Base-by-base conservation (phyloP, 352 stramenopile species). In the Phytophthora cryptogea region DNA sequence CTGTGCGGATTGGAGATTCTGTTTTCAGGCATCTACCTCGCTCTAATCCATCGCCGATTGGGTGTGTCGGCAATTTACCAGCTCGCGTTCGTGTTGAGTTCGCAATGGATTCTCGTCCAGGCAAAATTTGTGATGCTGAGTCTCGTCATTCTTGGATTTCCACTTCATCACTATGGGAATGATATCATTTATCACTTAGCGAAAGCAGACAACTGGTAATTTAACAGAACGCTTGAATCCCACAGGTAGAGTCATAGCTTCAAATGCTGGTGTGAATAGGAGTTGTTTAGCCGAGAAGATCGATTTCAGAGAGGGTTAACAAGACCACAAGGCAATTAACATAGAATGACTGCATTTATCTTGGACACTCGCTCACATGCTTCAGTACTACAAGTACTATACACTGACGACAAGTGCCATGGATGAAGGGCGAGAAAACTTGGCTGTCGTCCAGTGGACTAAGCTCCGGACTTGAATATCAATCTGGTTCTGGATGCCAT, bases 401-500 rank as follows among this genome's bases (percentile, higher is more conserved):
- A 55, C 9, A 70, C 50, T 8, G 62, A 65, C 11, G 55, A 70
- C 31, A 70, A 13, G 31, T 7, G 48, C 62, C 40, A 47, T 62
- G 32, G 62, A 70, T 16, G 40, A 46, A 32, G 42, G 36, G 11
- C 56, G 59, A 48, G 52, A 44, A 0, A 23, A 20, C 36, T 46
- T 66, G 59, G 8, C 51, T 66, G 26, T 62, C 52, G 16, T 66
- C 30, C 7, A 66, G 37, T 10, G 36, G 36, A n/a, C 13, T 41
- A 20, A 20, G 36, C 5, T 14, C 36, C 3, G 59, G 44, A n/a
- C 45, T 58, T 8, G 44, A 44, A 16, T 23, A 23, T 78, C 35
- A 70, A 76, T 35, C 32, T 78, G 1, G 8, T 70, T 1, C 32
- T 74, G 2, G 68, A 76, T 35, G 61, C 41, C 9, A 71, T 80